Base-by-base conservation (phyloP, 495 filamentous ascomycete species). In the Xylaria sp. region DNA sequence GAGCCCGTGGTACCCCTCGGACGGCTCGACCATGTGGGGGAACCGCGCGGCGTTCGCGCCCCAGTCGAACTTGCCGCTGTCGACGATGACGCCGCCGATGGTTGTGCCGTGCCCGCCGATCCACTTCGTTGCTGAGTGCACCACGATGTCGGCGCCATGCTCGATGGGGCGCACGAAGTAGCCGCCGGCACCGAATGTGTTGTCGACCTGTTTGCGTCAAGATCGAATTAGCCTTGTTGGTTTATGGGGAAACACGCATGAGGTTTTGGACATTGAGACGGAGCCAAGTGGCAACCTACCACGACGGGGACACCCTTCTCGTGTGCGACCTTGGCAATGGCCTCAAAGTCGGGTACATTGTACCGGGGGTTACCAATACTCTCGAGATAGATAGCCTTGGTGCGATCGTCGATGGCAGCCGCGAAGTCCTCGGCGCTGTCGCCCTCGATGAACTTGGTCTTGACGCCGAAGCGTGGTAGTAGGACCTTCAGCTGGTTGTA, bases 401-500 rank as follows among this genome's bases (percentile, higher is more conserved):
- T 99, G 76, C 91, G 93, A 66, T 97, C 95, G 82, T 99, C 97
- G 78, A 99, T 98, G 53, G 90, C 89, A 14, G 89, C 89, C 17
- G 88, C 90, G 73, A 98, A 92, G 77, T 95, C 94, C 69, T 90
- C 90, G 15, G 93, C 84, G n/a, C 88, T 89, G 80, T 99, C 94
- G 7, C 93, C 93, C 40, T 89, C 84, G 72, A 98, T 88, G 77
- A 98, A 99, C 85, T 95, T 98, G 71, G 95, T 97, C 33, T 81
- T 86, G 74, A 99, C 95, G 59, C 97, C 97, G 53, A 97, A 80
- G 8, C 96, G 91, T 19, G 93, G 91, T 61, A 98, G 85, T 69
- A 94, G 85, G 41, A 98, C 94, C 83, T 99, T 99, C 83, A 99
- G 90, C 80, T 98, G 97, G 80, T 98, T 99, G 84, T 98, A 99